phyloP scores from a whole-genome alignment of 352 stramenopile species.

The Phytophthora brassicae region DNA sequence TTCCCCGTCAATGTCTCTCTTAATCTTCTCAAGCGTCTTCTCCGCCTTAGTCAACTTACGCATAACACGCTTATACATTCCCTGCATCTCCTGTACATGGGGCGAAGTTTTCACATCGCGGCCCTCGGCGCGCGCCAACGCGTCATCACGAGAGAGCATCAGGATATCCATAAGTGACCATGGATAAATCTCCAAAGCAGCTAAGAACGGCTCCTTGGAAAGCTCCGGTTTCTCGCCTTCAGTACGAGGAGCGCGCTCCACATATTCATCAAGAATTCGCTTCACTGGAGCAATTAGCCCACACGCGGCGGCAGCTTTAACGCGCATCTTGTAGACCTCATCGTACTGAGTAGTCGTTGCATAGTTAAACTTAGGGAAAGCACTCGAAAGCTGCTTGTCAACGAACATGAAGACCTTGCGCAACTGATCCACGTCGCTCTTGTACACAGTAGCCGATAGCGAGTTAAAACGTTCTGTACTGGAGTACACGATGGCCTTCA shows the following conservation, averaged over 20 bases:
- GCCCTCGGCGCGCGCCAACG: constrained; percentile 37
- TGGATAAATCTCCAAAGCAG: constrained; percentile 54
- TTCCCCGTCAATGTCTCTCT: constrained; percentile 14
- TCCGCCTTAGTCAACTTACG: constrained; percentile 25
- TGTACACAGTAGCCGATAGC: constrained; percentile 39
- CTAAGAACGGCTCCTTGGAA: constrained; percentile 37
- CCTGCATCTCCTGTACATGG: constrained; percentile 48
- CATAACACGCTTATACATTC: constrained; percentile 43
- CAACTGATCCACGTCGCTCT: constrained; percentile 46
- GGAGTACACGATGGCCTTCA: constrained; percentile 66
- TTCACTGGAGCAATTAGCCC: constrained; percentile 49
- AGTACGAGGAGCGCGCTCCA: constrained; percentile 23
- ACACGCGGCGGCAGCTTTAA: constrained; percentile 59
- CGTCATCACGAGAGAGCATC: constrained; percentile 43
- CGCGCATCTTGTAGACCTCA: constrained; percentile 56
- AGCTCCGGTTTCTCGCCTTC: constrained; percentile 34
- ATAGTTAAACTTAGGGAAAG: constrained; percentile 59
- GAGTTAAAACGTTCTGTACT: constrained; percentile 61
- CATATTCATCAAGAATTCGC: constrained; percentile 65
- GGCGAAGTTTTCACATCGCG: constrained; percentile 47
- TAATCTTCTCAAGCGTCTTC: constrained; percentile 18
- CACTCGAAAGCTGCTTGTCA: constrained; percentile 55
- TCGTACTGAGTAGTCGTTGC: constrained; percentile 45
- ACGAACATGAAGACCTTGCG: constrained; percentile 58
- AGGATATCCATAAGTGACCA: constrained; percentile 59